Percentiles rank a stretch among this genome's conserved stretches.
These are phyloP conservation scores for Rutstroemia sp. DNA, from an alignment of 2,329 filamentous ascomycete genomes.

Conservation along the genomic window DNA sequence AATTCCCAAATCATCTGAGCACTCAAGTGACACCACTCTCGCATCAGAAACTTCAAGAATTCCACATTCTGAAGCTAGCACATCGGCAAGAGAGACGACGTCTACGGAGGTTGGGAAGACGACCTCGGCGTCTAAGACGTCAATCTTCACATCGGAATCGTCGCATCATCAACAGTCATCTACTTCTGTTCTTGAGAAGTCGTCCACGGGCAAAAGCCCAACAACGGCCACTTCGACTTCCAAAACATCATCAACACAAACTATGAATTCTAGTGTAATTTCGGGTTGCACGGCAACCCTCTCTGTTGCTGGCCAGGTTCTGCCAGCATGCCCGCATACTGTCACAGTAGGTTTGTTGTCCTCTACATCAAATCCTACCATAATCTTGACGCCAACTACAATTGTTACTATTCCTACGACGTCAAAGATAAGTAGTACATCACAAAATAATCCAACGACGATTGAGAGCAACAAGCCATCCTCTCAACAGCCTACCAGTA, in stretches of 20 bases:
- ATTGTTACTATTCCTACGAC: background rate
- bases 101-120: background rate
- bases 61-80: too few relatives aligned
- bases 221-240: background rate
- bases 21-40: background rate
- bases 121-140: background rate
- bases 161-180: background rate
- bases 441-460: background rate
- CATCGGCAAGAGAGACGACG: too few relatives aligned
- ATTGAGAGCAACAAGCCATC: background rate
- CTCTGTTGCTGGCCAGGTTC: background rate
- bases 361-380: background rate
- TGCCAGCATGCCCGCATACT: slow-evolving; percentile 2
- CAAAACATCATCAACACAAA: background rate
- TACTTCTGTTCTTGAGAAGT: background rate
- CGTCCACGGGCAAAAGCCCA: background rate
- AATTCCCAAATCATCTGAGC: background rate
- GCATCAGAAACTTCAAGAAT: background rate
- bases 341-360: slow-evolving; percentile 1
- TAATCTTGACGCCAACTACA: background rate
- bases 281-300: slow-evolving; percentile 6
- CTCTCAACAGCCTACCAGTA: background rate
- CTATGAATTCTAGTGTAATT: slow-evolving; percentile 3
- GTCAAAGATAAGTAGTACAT: background rate
- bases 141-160: background rate